Conservation (phyloP, 371 early-diverging fungal species). For the Mucor saturninus region DNA sequence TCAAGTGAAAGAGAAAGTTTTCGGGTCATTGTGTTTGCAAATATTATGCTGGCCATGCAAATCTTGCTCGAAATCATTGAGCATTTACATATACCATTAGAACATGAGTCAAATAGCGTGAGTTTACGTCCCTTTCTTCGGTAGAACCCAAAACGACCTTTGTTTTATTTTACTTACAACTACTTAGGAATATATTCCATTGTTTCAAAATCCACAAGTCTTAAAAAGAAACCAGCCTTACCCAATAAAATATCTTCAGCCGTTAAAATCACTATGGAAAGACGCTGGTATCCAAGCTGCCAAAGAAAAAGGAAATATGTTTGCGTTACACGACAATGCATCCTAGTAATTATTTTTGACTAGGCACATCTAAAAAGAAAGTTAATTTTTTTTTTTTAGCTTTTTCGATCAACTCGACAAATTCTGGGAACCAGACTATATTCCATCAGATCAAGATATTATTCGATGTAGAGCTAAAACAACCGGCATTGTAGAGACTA, state of each 20-base stretch:
- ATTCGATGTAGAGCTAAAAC: constrained; percentile 82
- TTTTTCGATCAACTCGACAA: constrained; percentile 17
- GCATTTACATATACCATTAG: constrained; percentile 25
- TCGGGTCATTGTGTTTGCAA: constrained; percentile 77
- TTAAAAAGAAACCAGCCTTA: constrained; percentile 59
- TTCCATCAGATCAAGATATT: constrained; percentile 74
- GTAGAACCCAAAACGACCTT: not conserved
- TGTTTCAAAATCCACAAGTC: constrained; percentile 40
- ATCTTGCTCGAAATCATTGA: constrained; percentile 65
- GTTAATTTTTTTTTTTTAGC: constrained; percentile 5
- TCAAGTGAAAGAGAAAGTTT: constrained; percentile 77
- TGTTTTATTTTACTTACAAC: not conserved
- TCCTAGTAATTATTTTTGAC: constrained; percentile 52
- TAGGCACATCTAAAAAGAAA: not conserved
- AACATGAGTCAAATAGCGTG: constrained; percentile 10
- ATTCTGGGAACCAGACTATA: constrained; percentile 14
- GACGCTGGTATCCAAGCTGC: constrained; percentile 79
- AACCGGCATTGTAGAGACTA: constrained; percentile 81
- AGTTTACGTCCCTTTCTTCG: not conserved
- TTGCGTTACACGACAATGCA: constrained; percentile 83
- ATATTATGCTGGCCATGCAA: constrained; percentile 75
- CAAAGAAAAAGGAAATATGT: constrained; percentile 62
- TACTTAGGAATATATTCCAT: constrained; percentile 27
- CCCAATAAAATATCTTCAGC: constrained; percentile 72
- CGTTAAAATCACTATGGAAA: constrained; percentile 76